Percentiles rank a stretch among this genome's conserved stretches.
phyloP scores from a whole-genome alignment of 768 basidiomycete species.

The Amanita pallidorosea region DNA sequence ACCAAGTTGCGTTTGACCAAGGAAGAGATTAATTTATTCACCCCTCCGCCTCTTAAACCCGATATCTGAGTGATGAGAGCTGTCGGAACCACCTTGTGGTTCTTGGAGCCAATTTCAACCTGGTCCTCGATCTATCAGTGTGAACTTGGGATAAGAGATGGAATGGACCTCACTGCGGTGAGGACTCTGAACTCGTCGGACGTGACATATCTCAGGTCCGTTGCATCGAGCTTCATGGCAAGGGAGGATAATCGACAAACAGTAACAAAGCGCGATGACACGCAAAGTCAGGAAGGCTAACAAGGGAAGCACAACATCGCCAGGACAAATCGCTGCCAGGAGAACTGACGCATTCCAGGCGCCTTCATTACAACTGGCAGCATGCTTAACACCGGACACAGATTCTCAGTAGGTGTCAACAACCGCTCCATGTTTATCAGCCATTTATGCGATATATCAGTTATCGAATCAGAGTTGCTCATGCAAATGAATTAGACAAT shows the following conservation, averaged over 20 bases:
- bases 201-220: slow-evolving; percentile 87
- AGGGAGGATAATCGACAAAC: background rate
- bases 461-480: background rate
- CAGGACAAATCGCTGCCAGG: background rate
- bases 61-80: slow-evolving; percentile 86
- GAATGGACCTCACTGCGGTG: slow-evolving; percentile 52
- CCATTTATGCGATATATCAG: background rate
- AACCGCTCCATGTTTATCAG: too few species aligned
- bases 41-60: slow-evolving; percentile 83
- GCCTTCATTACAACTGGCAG: background rate
- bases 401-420: background rate
- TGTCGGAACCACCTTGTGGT: slow-evolving; percentile 92
- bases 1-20: slow-evolving; percentile 90
- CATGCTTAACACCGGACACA: background rate
- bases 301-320: background rate
- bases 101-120: slow-evolving; percentile 98
- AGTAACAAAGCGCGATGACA: background rate
- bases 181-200: slow-evolving; percentile 93
- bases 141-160: background rate
- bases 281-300: slow-evolving; percentile 3
- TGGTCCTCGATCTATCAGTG: slow-evolving; percentile 18
- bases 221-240: slow-evolving; percentile 86
- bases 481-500: background rate
- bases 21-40: slow-evolving; percentile 85
- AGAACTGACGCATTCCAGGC: background rate